These are phyloP conservation scores for Verticillium tricorpus DNA, from an alignment of 2,329 filamentous ascomycete species.

Conservation along the genomic window DNA sequence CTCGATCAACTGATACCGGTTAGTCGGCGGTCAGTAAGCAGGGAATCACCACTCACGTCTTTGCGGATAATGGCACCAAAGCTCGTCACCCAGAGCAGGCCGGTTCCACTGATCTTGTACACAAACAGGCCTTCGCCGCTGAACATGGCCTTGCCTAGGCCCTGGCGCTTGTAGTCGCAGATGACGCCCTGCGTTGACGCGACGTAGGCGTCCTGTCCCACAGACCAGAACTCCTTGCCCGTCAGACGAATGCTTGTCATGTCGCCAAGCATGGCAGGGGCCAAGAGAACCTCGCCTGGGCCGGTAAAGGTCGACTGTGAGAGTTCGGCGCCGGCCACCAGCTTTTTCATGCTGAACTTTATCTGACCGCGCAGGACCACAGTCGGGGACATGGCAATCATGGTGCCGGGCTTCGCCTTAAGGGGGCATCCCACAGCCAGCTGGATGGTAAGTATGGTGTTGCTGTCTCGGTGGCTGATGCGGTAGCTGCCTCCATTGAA, in stretches of 20 bases:
- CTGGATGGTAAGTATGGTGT: constrained; percentile 84
- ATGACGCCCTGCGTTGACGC: constrained; percentile 80
- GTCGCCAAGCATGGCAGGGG: constrained; percentile 76
- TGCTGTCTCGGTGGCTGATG: constrained; percentile 87
- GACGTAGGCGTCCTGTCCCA: constrained; percentile 83
- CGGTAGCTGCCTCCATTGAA: constrained; percentile 96
- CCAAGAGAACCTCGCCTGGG: constrained; percentile 84
- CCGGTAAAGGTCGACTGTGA: constrained; percentile 76
- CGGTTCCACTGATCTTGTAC: constrained; percentile 77
- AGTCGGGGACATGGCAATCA: constrained; percentile 93
- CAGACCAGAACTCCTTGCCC: constrained; percentile 72
- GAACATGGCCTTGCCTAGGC: constrained; percentile 86
- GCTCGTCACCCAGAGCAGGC: constrained; percentile 84
- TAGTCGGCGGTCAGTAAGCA: background rate
- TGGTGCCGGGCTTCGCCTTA: constrained; percentile 73
- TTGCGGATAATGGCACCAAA: constrained; percentile 95
- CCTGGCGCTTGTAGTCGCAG: constrained; percentile 85
- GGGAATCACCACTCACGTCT: constrained; percentile 52
- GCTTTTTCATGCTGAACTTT: constrained; percentile 88
- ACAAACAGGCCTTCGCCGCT: constrained; percentile 89
- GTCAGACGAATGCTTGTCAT: constrained; percentile 73
- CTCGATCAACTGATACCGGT: constrained; percentile 40
- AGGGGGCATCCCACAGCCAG: constrained; percentile 85
- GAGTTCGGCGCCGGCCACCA: constrained; percentile 80
- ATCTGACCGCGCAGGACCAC: constrained; percentile 77